Evolutionary conservation across 805 yeast species (phyloP).

Genomic region (Yarrowia phangngaensis): DNA sequence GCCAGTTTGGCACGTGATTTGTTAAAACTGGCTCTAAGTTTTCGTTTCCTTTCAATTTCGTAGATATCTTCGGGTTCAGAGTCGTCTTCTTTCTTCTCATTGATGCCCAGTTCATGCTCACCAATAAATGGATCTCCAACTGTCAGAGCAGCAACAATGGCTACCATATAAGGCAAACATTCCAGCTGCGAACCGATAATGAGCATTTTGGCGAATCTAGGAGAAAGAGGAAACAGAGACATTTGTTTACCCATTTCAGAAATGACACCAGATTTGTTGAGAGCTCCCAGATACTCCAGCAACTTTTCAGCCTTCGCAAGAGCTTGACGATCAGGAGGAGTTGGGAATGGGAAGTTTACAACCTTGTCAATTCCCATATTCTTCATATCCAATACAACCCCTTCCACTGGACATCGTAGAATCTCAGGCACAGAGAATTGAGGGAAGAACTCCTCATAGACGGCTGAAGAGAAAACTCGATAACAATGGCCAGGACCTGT

Average conservation of each 20-base stretch:
- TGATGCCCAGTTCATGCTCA: constrained; percentile 68
- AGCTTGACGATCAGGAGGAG: constrained; percentile 70
- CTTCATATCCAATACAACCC: constrained; percentile 93
- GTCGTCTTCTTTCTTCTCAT: constrained; percentile 25
- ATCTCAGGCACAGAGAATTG: constrained; percentile 89
- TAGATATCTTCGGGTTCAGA: constrained; percentile 28
- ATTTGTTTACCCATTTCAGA: constrained; percentile 80
- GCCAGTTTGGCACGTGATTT: constrained; percentile 59
- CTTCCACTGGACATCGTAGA: constrained; percentile 90
- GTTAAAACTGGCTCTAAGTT: constrained; percentile 50
- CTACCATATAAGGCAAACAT: constrained; percentile 84
- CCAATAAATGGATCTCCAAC: constrained; percentile 88
- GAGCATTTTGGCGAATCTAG: constrained; percentile 87
- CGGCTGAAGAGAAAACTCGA: constrained; percentile 87
- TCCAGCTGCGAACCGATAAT: constrained; percentile 81
- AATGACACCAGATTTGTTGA: constrained; percentile 52
- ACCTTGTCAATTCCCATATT: constrained; percentile 93
- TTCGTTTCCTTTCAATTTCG: constrained; percentile 43
- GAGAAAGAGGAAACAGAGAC: constrained; percentile 89
- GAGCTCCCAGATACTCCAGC: constrained; percentile 72
- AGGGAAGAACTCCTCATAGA: constrained; percentile 77
- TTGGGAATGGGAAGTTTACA: constrained; percentile 91
- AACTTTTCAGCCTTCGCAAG: constrained; percentile 63
- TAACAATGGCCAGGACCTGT: constrained; percentile 99
- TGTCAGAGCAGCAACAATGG: constrained; percentile 84